Evolutionary conservation across 1,284 basidiomycete species (phyloP), one percentile per base, ranked within the genome.

Genomic region (Cryptococcus sp.): DNA sequence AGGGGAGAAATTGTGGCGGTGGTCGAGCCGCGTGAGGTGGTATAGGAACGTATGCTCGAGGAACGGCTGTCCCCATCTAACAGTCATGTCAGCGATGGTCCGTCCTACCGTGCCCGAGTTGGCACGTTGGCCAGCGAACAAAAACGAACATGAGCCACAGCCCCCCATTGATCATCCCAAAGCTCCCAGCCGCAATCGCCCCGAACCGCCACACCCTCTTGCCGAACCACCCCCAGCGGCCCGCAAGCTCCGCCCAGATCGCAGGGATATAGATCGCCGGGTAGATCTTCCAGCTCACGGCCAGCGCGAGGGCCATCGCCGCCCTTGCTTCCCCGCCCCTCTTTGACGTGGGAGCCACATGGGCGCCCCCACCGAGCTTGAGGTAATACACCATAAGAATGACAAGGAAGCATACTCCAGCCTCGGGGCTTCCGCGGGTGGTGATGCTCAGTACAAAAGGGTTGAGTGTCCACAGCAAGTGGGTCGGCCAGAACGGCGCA

Each of bases 1-100:
- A 0, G 93, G 89, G 15, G 91, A 92, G 77, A 99, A 98, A 76
- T 99, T 99, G 79, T 98, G 96, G 52, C 94, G 86, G 70, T 98
- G 93, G 77, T 99, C 96, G 23, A 90, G 84, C 37, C 96, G 84
- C 59, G 87, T 83, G 3, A 94, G 78, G 69, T 98, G 96, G 76
- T 98, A 98, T 16, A 98, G 80, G 76, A 93, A 98, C 0, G 95
- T 88, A 73, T 98, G 87, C 57, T 90, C 82, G 24, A 98, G 79
- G 79, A 97, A 97, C 0, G 93, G 87, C 63, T 87, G 81, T 4
- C 95, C 96, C 93, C 94, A 98, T 60, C 91, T 96, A 65, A 35
- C 18, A 57, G 24, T 20, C 18, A 23, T 24, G 44, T 47, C 12
- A 21, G 28, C 28, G 50, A 12, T 33, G 6, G 33, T 12, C 21